Evolutionary conservation across 768 basidiomycete genomes (phyloP).

Genomic region (Trametes cingulata): DNA sequence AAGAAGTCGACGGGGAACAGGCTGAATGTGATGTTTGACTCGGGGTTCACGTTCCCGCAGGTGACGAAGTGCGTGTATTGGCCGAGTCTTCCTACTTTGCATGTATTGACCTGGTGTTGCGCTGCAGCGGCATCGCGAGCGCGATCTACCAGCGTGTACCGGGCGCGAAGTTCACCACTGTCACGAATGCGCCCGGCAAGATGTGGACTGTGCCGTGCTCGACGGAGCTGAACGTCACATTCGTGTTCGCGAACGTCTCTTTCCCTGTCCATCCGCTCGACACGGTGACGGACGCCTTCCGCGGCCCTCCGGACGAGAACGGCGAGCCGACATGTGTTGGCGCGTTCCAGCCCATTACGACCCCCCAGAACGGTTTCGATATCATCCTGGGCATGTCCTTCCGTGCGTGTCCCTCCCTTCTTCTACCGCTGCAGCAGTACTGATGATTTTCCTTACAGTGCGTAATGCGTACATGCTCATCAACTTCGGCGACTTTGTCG

Average conservation of each 20-base stretch:
- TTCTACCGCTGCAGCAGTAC: not conserved
- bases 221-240: conserved; percentile 34
- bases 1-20: conserved; percentile 39
- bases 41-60: conserved; percentile 36
- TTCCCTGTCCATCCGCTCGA: conserved; percentile 39
- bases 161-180: conserved; percentile 29
- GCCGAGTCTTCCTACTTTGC: too few relatives aligned
- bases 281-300: conserved; percentile 25
- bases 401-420: conserved; percentile 28
- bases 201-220: conserved; percentile 37
- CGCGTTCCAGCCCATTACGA: conserved; percentile 37
- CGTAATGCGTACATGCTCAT: conserved; percentile 40
- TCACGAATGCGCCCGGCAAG: conserved; percentile 20
- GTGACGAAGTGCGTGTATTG: conserved; percentile 29
- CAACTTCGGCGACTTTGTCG: conserved; percentile 38
- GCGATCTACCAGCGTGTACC: conserved; percentile 37
- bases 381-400: conserved; percentile 40
- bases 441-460: conserved; percentile 25
- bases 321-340: conserved; percentile 36
- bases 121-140: conserved; percentile 35
- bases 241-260: conserved; percentile 31
- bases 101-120: not conserved
- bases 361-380: conserved; percentile 29
- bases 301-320: conserved; percentile 24
- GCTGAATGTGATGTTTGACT: conserved; percentile 31